Evolutionary conservation across 129 eudicot species (phyloP), one percentile per base, ranked within the genome.

Genomic region (Heracleum sosnowskyi): DNA sequence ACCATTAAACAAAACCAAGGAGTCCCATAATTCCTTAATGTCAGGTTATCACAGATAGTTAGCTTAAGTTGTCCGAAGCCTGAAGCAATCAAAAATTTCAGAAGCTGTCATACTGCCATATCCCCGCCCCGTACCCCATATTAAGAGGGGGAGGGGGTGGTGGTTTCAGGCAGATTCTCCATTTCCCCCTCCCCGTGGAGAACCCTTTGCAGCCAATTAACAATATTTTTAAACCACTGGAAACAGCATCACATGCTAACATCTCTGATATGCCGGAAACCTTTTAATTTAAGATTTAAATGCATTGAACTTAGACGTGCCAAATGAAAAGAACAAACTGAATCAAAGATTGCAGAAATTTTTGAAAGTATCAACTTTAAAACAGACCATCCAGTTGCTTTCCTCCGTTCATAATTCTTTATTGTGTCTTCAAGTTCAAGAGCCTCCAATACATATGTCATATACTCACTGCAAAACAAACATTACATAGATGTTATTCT

Each of bases 361-460:
- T 39, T 34, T 16, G 44, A 41, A 11, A 0, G 26, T 72, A 8
- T n/a, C 40, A 80, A 31, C 55, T 36, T 62, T 5, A 46, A 24
- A 68, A 78, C 91, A 47, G 57, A 95, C 98, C 98, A 95, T 76
- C 94, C 90, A 79, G 88, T 95, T 57, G 86, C 85, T 74, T 78
- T 71, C 57, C 92, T 89, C 11, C 88, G 83, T 70, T 91, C 97
- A 79, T 84, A 90, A 85, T 90, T 95, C 88, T 88, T 91, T 82
- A 91, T 87, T 1, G 97, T 90, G 73, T 95, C 98, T 79, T 95
- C 98, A 72, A 95, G 79, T 77, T 91, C 92, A 82, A 95, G 96
- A 79, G 98, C 98, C 92, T 95, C 96, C 82, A 86, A 74, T 73
- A 95, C 94, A 86, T 76, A 88, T 11, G 85, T 90, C 94, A 91